These are phyloP conservation scores for Colletotrichum orbiculare DNA, from an alignment of 2,329 filamentous ascomycete species.

Conservation along the genomic window DNA sequence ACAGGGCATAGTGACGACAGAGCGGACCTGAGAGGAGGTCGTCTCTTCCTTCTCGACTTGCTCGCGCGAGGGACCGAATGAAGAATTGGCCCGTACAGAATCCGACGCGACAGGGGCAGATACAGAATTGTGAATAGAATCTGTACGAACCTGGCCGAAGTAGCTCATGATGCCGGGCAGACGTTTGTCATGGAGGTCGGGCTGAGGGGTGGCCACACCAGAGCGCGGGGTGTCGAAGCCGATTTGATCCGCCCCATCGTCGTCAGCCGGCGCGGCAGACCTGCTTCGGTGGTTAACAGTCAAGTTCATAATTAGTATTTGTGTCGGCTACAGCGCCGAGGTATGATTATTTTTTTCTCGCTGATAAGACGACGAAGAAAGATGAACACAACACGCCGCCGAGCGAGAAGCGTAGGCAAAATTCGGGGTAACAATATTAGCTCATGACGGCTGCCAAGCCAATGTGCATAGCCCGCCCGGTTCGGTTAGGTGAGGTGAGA, in stretches of 20 bases:
- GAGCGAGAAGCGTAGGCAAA: conserved; percentile 33
- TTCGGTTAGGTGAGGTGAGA: conserved; percentile 12
- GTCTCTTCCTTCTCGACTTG: conserved; percentile 29
- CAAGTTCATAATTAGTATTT: conserved; percentile 47
- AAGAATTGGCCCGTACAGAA: conserved; percentile 25
- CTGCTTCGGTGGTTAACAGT: conserved; percentile 66
- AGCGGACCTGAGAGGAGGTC: conserved; percentile 33
- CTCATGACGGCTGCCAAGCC: conserved; percentile 53
- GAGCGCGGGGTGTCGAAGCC: conserved; percentile 90
- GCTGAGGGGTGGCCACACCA: conserved; percentile 91
- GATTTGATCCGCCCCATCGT: conserved; percentile 80
- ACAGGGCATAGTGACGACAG: conserved; percentile 33
- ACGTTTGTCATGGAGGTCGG: conserved; percentile 93
- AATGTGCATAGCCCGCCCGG: neutral
- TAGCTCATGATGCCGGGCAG: conserved; percentile 96
- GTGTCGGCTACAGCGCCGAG: conserved; percentile 34
- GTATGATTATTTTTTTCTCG: conserved; percentile 21
- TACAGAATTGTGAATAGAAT: conserved; percentile 58
- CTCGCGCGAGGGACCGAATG: conserved; percentile 34
- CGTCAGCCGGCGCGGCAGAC: conserved; percentile 67
- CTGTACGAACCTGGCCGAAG: conserved; percentile 99
- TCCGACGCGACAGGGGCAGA: conserved; percentile 48
- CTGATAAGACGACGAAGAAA: conserved; percentile 24
- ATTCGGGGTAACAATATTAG: conserved; percentile 37
- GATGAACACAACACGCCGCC: conserved; percentile 16